Conservation (phyloP, 2,329 filamentous ascomycete species). For the Xylaria polymorpha region DNA sequence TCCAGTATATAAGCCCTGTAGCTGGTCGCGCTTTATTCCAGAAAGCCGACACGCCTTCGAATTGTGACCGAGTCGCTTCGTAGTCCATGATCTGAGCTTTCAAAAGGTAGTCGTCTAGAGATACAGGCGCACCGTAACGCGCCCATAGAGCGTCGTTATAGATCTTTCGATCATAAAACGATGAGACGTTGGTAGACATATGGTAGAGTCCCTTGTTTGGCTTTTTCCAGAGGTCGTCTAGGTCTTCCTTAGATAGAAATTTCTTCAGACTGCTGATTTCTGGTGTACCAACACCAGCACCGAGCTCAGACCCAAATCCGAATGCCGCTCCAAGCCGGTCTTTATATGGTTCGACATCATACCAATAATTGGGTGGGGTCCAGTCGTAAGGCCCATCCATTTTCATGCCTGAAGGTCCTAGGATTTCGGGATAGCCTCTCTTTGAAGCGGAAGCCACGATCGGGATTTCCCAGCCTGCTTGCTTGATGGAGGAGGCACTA, state of each 20-base stretch:
- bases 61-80: slow-evolving; percentile 69
- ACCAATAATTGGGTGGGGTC: slow-evolving; percentile 75
- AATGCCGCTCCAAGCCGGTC: slow-evolving; percentile 66
- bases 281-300: slow-evolving; percentile 71
- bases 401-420: slow-evolving; percentile 70
- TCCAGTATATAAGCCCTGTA: slow-evolving; percentile 74
- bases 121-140: slow-evolving; percentile 63
- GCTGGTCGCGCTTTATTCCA: slow-evolving; percentile 64
- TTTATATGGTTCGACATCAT: slow-evolving; percentile 54
- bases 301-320: slow-evolving; percentile 72
- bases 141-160: slow-evolving; percentile 67
- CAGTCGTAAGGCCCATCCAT: slow-evolving; percentile 76
- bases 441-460: slow-evolving; percentile 68
- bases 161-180: slow-evolving; percentile 66
- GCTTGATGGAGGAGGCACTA: slow-evolving; percentile 58
- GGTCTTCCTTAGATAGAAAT: slow-evolving; percentile 63
- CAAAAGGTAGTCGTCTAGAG: slow-evolving; percentile 67
- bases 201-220: slow-evolving; percentile 67
- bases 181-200: slow-evolving; percentile 67
- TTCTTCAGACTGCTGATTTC: slow-evolving; percentile 64
- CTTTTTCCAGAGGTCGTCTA: slow-evolving; percentile 66
- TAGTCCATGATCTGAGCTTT: slow-evolving; percentile 73
- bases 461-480: slow-evolving; percentile 66
- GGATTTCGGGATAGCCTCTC: slow-evolving; percentile 61
- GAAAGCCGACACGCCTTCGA: slow-evolving; percentile 65